Base-by-base conservation (phyloP, 495 filamentous ascomycete genomes). In the Collariella sp. region DNA sequence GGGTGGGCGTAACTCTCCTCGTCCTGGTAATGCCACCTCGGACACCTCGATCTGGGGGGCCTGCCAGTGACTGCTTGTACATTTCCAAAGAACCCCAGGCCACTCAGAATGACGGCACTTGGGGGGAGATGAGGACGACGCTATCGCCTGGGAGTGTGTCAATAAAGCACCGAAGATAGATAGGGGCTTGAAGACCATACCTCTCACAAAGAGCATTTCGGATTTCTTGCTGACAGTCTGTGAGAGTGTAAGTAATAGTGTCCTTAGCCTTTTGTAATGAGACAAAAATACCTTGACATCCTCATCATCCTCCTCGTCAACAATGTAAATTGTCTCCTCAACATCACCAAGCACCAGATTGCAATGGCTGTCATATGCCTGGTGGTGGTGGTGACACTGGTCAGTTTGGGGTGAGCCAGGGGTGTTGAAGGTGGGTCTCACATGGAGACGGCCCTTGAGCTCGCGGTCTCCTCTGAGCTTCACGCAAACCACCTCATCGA, bases 331-430 rank as follows among this genome's bases (percentile, higher is more conserved):
- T 7, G 90, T 97, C 76, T 99, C 93, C 66, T 96, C 89, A 9
- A 95, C 93, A 43, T 99, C 94, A 5, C 94, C 93, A 2, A 99
- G 77, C 5, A 99, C 88, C n/a, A 97, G 72, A 65, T 99, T 99
- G 81, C 93, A 97, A 68, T 99, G 93, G 62, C 87, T 93, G 67
- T 99, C 93, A 68, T 96, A 99, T 31, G 91, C 93, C 94, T 99
- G 62, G 10, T 2, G 20, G n/a, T 2, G 31, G 26, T 39, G 20
- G 26, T 7, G 19, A 48, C 40, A 20, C 13, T 50, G 31, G 49
- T 52, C 5, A 47, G 39, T 55, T 9, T 10, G 19, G 26, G 3
- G 38, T 15, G 24, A n/a, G 34, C 22, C 22, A 7, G 35, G n/a
- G n/a, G 18, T 9, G 9, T 33, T 23, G 33, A 26, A 35, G 12